Evolutionary conservation across 2,329 filamentous ascomycete genomes (phyloP), one percentile per base, ranked within the genome.

Genomic region (Calonectria honghensis): DNA sequence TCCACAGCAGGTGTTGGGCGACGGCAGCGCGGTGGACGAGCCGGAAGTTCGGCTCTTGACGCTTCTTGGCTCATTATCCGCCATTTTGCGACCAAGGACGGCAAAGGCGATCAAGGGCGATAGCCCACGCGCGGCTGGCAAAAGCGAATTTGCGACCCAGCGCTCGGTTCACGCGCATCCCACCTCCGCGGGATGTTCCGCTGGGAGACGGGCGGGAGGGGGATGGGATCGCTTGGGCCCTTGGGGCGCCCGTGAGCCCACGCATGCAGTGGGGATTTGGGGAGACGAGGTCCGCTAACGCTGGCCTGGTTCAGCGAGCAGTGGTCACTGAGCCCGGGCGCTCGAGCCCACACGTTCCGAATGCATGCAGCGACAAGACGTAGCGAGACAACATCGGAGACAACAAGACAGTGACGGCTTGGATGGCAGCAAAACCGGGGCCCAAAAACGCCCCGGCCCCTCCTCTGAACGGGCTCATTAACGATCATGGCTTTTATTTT

Each of bases 381-480:
- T 54, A 41, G 31, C 39, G 72, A 73, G 71, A 69, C 59, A 70
- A 67, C 61, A 61, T 52, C 18, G 67, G 61, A 67, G 61, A 67
- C 59, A 70, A 73, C 72, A 73, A 69, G 41, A 57, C 63, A 16
- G 3, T 27, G 29, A 31, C 37, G 61, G 61, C 18, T 64, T 59
- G 32, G 37, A 70, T 70, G 59, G 68, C 50, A 70, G 68, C 68
- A 70, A 64, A 35, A 64, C 41, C 63, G 54, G 32, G 68, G 20
- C 57, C 32, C 13, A 39, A 39, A 39, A 39, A 52, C 31, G 45
- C 45, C 10, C 45, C 32, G 24, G 64, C 63, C 63, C 29, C 27
- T 45, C 29, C 6, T 16, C 16, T n/a, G 16, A 29, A n/a, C 39
- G 16, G 37, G 7, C 24, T 48, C 10, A 27, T 31, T 48, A 29